Percentiles rank a stretch among this genome's conserved stretches.
Conservation (phyloP, 352 stramenopile genomes). For the Pythium dissotocum region DNA sequence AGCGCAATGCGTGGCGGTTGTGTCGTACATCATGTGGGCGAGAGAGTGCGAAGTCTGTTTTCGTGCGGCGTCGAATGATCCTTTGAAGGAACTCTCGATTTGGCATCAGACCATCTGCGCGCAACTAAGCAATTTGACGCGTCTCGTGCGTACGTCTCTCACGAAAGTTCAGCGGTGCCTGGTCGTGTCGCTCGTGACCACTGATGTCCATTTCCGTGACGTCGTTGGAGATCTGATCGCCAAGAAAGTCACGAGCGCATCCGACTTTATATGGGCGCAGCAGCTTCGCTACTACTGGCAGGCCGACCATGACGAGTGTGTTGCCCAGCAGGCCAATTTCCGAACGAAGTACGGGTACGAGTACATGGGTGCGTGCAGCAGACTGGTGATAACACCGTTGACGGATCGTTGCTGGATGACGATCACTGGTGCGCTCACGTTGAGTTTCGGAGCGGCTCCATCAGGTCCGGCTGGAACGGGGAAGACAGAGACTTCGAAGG, state of each 20-base stretch:
- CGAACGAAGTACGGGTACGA: slow-evolving; percentile 88
- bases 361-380: slow-evolving; percentile 89
- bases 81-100: slow-evolving; percentile 46
- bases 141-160: slow-evolving; percentile 61
- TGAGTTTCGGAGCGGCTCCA: slow-evolving; percentile 88
- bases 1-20: slow-evolving; percentile 89
- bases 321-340: slow-evolving; percentile 66
- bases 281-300: slow-evolving; percentile 82
- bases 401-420: slow-evolving; percentile 95
- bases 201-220: slow-evolving; percentile 77
- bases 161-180: slow-evolving; percentile 54
- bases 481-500: slow-evolving; percentile 95
- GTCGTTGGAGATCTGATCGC: slow-evolving; percentile 66
- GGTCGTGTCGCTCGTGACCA: slow-evolving; percentile 73
- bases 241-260: slow-evolving; percentile 44
- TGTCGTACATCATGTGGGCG: slow-evolving; percentile 88
- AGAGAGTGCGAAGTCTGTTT: slow-evolving; percentile 73
- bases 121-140: slow-evolving; percentile 65
- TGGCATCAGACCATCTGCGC: slow-evolving; percentile 74
- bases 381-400: slow-evolving; percentile 93
- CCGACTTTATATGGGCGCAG: slow-evolving; percentile 75
- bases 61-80: slow-evolving; percentile 47
- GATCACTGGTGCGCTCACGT: slow-evolving; percentile 86
- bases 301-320: slow-evolving; percentile 58
- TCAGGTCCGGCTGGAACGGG: slow-evolving; percentile 89